A percentile compares a stretch with the other conserved stretches of the same genome.
Conservation (phyloP, 1,139 yeast genomes). For the Sugiyamaella neomexicana region DNA sequence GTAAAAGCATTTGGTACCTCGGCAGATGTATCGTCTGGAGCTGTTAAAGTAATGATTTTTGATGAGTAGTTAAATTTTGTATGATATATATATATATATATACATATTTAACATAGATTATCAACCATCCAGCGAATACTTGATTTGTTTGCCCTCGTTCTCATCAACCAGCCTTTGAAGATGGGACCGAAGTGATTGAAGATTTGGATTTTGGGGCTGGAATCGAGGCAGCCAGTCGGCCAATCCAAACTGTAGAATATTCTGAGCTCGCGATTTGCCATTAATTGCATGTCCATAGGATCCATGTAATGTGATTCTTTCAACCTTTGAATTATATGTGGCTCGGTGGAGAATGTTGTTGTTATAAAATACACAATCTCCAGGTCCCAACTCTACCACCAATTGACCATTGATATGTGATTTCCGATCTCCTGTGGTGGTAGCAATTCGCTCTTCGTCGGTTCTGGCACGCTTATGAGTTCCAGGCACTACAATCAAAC, state of each 20-base stretch:
- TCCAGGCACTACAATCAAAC: constrained; percentile 54
- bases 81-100: not conserved
- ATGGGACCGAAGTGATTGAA: constrained; percentile 43
- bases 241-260: constrained; percentile 57
- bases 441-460: constrained; percentile 49
- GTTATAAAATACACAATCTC: constrained; percentile 57
- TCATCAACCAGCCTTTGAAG: constrained; percentile 45
- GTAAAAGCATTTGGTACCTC: constrained; percentile 77
- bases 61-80: constrained; percentile 39
- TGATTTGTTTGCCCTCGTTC: constrained; percentile 46
- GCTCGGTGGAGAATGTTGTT: constrained; percentile 57
- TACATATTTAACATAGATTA: not conserved
- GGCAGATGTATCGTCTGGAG: constrained; percentile 47
- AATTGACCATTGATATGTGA: constrained; percentile 41
- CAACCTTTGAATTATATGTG: constrained; percentile 45
- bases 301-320: constrained; percentile 54
- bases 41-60: constrained; percentile 61
- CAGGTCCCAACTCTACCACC: constrained; percentile 50
- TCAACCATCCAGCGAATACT: constrained; percentile 51
- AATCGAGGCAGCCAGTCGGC: constrained; percentile 52
- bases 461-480: constrained; percentile 53
- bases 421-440: constrained; percentile 43
- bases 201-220: constrained; percentile 44
- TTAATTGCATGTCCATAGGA: constrained; percentile 52
- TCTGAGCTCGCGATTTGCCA: constrained; percentile 52